A percentile compares a stretch with the other conserved stretches of the same genome.
Conservation (phyloP, 768 basidiomycete genomes). For the Kwoniella dejecticola region DNA sequence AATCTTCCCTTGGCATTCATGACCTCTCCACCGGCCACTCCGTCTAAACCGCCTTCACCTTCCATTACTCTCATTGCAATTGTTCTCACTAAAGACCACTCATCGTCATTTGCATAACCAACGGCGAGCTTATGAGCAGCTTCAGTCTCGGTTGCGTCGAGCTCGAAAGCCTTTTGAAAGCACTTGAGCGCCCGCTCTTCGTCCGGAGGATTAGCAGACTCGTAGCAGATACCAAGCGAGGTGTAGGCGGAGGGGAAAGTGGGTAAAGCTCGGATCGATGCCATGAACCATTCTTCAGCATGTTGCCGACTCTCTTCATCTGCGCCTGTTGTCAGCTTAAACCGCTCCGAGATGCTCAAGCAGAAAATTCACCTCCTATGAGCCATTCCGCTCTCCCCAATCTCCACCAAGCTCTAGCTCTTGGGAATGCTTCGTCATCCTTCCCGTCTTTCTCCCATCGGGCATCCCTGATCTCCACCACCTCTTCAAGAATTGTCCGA, state of each 20-base stretch:
- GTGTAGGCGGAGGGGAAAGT: constrained; percentile 89
- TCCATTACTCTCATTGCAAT: constrained; percentile 91
- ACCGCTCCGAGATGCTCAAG: not conserved
- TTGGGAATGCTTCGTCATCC: constrained; percentile 62
- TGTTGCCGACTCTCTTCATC: constrained; percentile 59
- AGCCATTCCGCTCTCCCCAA: constrained; percentile 77
- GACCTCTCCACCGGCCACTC: constrained; percentile 60
- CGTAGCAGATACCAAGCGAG: constrained; percentile 88
- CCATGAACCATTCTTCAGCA: constrained; percentile 77
- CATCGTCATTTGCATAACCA: constrained; percentile 86
- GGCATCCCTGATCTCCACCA: constrained; percentile 44
- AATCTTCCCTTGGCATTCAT: constrained; percentile 53
- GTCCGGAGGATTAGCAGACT: constrained; percentile 71
- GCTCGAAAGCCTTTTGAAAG: constrained; percentile 96
- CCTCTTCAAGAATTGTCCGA: constrained; percentile 44
- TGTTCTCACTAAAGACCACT: constrained; percentile 94
- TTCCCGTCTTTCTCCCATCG: constrained; percentile 55
- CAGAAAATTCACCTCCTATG: constrained; percentile 62
- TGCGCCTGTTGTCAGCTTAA: constrained; percentile 6
- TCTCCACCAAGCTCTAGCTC: constrained; percentile 81
- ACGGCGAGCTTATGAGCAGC: constrained; percentile 82
- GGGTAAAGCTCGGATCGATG: constrained; percentile 71
- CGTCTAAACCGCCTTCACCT: constrained; percentile 79
- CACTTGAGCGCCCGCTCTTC: constrained; percentile 85
- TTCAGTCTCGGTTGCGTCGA: constrained; percentile 82